A percentile compares a stretch with the other conserved stretches of the same genome.
phyloP scores from a whole-genome alignment of 371 early-diverging fungal species.

The Sporodiniella umbellata region DNA sequence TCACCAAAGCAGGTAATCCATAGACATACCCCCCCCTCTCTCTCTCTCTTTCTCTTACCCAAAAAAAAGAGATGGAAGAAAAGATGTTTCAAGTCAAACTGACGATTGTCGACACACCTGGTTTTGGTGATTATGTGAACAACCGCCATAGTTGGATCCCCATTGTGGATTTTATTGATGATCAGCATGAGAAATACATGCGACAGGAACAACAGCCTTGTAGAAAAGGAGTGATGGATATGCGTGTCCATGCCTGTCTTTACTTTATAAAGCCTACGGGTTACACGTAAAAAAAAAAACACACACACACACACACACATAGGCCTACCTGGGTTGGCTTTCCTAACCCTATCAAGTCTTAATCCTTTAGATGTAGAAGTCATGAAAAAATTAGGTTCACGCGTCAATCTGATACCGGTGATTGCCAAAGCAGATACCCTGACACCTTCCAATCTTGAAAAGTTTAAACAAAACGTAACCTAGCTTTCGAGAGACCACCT shows the following conservation, averaged over 20 bases:
- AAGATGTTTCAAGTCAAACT: slow-evolving; percentile 94
- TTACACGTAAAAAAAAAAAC: slow-evolving; percentile 71
- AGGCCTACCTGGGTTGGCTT: too few species aligned
- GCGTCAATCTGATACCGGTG: slow-evolving; percentile 92
- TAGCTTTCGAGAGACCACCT: too few species aligned
- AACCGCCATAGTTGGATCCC: slow-evolving; percentile 73
- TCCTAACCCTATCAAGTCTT: slow-evolving; percentile 37
- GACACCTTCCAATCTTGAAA: slow-evolving; percentile 65
- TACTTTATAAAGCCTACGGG: slow-evolving; percentile 94
- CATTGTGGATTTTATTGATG: slow-evolving; percentile 84
- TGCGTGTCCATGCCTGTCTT: slow-evolving; percentile 86
- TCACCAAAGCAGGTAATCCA: slow-evolving; percentile 89
- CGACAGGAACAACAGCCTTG: slow-evolving; percentile 63
- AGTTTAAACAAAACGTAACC: slow-evolving; percentile 82
- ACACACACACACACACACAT: background rate
- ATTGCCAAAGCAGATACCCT: slow-evolving; percentile 47
- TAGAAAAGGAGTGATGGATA: slow-evolving; percentile 61
- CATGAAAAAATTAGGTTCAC: slow-evolving; percentile 81
- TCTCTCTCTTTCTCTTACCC: background rate
- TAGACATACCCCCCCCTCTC: too few species aligned
- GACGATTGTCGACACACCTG: slow-evolving; percentile 53
- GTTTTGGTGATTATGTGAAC: slow-evolving; percentile 76
- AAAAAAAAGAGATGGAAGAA: slow-evolving; percentile 96
- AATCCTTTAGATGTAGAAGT: slow-evolving; percentile 84
- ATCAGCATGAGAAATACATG: slow-evolving; percentile 93